Evolutionary conservation across 2,329 filamentous ascomycete species (phyloP).

Genomic region (Beauveria sp.): DNA sequence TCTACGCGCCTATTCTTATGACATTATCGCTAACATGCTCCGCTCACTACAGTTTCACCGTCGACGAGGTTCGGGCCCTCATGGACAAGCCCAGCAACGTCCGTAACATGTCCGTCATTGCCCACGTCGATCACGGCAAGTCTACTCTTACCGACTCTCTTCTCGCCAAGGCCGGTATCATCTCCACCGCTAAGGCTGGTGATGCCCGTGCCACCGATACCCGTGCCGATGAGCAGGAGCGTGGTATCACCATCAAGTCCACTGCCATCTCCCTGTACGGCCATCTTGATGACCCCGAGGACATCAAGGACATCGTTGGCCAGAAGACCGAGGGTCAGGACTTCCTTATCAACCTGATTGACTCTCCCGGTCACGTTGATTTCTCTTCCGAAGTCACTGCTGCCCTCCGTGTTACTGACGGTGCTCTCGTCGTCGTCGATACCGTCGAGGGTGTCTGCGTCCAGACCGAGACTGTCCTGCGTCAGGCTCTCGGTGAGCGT

Average conservation of each 20-base stretch:
- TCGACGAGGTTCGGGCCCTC: slow-evolving; percentile 78
- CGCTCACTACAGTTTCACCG: slow-evolving; percentile 69
- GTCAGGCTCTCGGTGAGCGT: slow-evolving; percentile 98
- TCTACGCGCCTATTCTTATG: not conserved
- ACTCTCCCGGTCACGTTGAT: slow-evolving; percentile 99
- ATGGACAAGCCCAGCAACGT: slow-evolving; percentile 75
- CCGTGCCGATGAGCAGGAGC: slow-evolving; percentile 94
- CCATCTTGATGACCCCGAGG: slow-evolving; percentile 69
- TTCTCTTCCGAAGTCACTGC: slow-evolving; percentile 99
- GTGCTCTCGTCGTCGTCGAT: slow-evolving; percentile 99
- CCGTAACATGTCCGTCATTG: slow-evolving; percentile 99
- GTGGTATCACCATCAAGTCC: slow-evolving; percentile 99
- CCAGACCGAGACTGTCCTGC: slow-evolving; percentile 98
- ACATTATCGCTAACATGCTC: slow-evolving; percentile 12
- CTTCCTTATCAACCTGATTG: slow-evolving; percentile 99
- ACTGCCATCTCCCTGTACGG: slow-evolving; percentile 98
- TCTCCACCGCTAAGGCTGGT: slow-evolving; percentile 95
- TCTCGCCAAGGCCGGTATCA: slow-evolving; percentile 98
- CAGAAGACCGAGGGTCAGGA: slow-evolving; percentile 85
- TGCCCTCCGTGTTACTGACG: slow-evolving; percentile 98
- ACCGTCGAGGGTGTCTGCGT: slow-evolving; percentile 99
- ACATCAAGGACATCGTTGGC: slow-evolving; percentile 88
- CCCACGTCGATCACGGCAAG: slow-evolving; percentile 99
- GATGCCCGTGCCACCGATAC: slow-evolving; percentile 96
- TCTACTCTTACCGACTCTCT: slow-evolving; percentile 99